A percentile compares a stretch with the other conserved stretches of the same genome.
Conservation (phyloP, 225 moss, liverwort and hornwort genomes). For the Bryum argenteum region DNA sequence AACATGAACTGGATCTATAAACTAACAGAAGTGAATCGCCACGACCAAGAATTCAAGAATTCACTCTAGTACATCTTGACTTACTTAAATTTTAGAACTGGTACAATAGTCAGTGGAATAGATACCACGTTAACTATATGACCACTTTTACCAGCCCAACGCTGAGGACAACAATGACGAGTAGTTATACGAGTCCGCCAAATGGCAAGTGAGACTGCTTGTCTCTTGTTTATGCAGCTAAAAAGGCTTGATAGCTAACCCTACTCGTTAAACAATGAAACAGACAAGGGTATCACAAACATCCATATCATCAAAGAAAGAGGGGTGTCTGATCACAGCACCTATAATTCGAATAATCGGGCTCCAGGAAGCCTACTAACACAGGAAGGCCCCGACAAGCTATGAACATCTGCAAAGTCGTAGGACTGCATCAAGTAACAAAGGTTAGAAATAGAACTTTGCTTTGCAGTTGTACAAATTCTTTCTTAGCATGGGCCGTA, state of each 20-base stretch:
- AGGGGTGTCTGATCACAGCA: constrained; percentile 26
- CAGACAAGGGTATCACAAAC: not conserved
- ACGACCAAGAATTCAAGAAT: constrained; percentile 1
- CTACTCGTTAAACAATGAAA: constrained; percentile 7
- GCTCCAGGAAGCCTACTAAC: constrained; percentile 88
- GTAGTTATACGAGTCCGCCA: not conserved
- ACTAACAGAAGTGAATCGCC: constrained; percentile 2
- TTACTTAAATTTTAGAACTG: not conserved
- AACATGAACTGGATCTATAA: constrained; percentile 5
- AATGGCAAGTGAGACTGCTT: not conserved
- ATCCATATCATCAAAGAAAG: constrained; percentile 20
- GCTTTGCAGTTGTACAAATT: not conserved
- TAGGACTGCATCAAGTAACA: constrained; percentile 55
- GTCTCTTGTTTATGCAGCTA: not conserved
- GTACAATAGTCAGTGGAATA: not conserved
- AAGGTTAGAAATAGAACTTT: constrained; percentile 18
- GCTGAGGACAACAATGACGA: constrained; percentile 5
- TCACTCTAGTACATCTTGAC: not conserved
- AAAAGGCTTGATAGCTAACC: not conserved
- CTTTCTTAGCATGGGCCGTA: not conserved
- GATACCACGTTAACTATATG: too few species aligned
- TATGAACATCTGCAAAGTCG: constrained; percentile 97
- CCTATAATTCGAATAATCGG: constrained; percentile 88
- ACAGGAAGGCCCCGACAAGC: constrained; percentile 96
- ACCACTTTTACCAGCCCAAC: not conserved